These are phyloP conservation scores for Solanum chmielewskii DNA, from an alignment of 257 asterid species.

Conservation along the genomic window DNA sequence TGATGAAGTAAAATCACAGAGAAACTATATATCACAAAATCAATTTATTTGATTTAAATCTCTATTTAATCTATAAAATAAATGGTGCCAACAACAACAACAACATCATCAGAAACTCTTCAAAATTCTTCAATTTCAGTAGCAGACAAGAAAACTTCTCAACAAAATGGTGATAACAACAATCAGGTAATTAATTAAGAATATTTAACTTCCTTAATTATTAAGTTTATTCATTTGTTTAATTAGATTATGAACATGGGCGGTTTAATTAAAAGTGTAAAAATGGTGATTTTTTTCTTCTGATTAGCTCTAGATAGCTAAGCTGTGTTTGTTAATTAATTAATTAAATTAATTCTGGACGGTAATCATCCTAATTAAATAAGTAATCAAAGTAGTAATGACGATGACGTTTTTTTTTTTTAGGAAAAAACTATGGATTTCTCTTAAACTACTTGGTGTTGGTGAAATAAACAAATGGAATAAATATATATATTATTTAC, in stretches of 20 bases:
- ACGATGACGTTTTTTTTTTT: background rate
- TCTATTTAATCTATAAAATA: background rate
- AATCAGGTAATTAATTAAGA: background rate
- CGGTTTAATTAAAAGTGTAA: background rate
- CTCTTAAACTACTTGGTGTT: background rate
- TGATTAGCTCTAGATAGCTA: background rate
- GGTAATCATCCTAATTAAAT: background rate
- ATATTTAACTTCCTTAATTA: background rate
- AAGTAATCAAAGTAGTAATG: background rate
- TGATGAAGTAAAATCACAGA: background rate
- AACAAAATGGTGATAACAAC: background rate
- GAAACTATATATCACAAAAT: background rate
- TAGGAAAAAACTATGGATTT: background rate
- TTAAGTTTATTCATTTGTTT: background rate
- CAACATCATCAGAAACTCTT: background rate
- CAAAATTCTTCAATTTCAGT: background rate
- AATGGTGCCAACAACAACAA: background rate
- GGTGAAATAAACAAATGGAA: background rate
- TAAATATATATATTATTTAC: background rate
- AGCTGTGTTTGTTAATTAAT: background rate
- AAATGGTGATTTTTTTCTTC: background rate
- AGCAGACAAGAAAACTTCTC: background rate
- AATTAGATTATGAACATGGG: background rate
- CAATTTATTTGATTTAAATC: background rate
- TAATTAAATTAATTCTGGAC: background rate